phyloP scores from a whole-genome alignment of 768 basidiomycete genomes.

The Pholiota microspora region DNA sequence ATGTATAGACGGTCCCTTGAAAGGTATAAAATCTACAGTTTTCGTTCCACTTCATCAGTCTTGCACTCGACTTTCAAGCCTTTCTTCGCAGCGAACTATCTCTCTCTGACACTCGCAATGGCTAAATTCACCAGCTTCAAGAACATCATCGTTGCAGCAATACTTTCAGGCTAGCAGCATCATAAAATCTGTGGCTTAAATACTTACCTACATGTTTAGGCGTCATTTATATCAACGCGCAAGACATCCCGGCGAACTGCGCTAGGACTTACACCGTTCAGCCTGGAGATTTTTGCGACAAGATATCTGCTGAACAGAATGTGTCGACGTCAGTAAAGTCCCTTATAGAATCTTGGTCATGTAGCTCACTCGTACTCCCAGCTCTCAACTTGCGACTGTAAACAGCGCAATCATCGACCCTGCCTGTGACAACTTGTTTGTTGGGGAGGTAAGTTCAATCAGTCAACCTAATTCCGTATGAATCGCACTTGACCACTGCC shows the following conservation, averaged over 20 bases:
- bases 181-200: too few relatives aligned
- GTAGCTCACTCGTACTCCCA: slow-evolving; percentile 22
- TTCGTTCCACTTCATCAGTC: background rate
- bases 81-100: too few relatives aligned
- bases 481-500: background rate
- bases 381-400: slow-evolving; percentile 54
- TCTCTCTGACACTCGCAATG: background rate
- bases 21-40: background rate
- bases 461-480: background rate
- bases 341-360: too few relatives aligned
- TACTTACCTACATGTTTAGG: too few relatives aligned
- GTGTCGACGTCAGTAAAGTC: slow-evolving; percentile 38
- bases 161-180: too few relatives aligned
- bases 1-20: background rate
- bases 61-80: background rate
- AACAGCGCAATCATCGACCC: slow-evolving; percentile 51
- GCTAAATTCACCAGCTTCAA: background rate
- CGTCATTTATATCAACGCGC: background rate
- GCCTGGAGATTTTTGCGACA: slow-evolving; percentile 51
- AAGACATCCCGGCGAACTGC: slow-evolving; percentile 28
- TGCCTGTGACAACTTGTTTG: slow-evolving; percentile 50
- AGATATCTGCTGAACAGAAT: slow-evolving; percentile 42
- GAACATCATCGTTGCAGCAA: background rate
- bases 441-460: slow-evolving; percentile 39
- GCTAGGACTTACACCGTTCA: slow-evolving; percentile 48